Percentiles rank a stretch among this genome's conserved stretches.
Conservation (phyloP, 169 alveolate species). For the Besnoitia besnoiti region DNA sequence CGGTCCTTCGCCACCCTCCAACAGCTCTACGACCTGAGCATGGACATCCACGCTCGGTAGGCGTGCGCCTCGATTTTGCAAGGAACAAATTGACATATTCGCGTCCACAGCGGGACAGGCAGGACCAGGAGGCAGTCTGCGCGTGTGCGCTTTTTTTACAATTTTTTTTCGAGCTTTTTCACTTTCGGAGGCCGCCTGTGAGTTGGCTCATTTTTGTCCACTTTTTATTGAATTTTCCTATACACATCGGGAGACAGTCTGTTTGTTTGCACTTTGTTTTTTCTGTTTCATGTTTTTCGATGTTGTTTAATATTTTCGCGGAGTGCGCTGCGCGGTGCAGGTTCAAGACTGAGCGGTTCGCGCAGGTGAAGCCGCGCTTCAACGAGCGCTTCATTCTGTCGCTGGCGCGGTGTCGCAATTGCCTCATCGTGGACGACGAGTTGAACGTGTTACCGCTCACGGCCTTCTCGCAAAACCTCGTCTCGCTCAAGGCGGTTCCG, state of each 20-base stretch:
- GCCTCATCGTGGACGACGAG: slow-evolving; percentile 98
- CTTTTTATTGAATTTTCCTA: too few relatives aligned
- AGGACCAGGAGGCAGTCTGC: background rate
- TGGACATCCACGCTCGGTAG: slow-evolving; percentile 94
- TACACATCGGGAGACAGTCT: too few relatives aligned
- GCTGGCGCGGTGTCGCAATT: slow-evolving; percentile 69
- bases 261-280: too few relatives aligned
- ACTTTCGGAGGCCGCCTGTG: too few relatives aligned
- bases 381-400: slow-evolving; percentile 93
- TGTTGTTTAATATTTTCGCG: too few relatives aligned
- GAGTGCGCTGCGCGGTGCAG: too few relatives aligned
- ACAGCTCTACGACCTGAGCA: slow-evolving; percentile 88
- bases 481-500: background rate
- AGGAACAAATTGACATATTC: too few relatives aligned
- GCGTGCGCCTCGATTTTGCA: too few relatives aligned
- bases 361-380: slow-evolving; percentile 92
- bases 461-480: background rate
- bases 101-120: background rate
- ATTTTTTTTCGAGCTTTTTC: too few relatives aligned
- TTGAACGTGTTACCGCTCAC: slow-evolving; percentile 96
- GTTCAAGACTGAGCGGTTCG: slow-evolving; percentile 13
- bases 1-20: slow-evolving; percentile 81
- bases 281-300: too few relatives aligned
- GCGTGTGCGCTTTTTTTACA: too few relatives aligned
- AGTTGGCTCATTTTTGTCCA: too few relatives aligned